A percentile compares a stretch with the other conserved stretches of the same genome.
These are phyloP conservation scores for Capsicum chinense DNA, from an alignment of 257 asterid species.

Conservation along the genomic window DNA sequence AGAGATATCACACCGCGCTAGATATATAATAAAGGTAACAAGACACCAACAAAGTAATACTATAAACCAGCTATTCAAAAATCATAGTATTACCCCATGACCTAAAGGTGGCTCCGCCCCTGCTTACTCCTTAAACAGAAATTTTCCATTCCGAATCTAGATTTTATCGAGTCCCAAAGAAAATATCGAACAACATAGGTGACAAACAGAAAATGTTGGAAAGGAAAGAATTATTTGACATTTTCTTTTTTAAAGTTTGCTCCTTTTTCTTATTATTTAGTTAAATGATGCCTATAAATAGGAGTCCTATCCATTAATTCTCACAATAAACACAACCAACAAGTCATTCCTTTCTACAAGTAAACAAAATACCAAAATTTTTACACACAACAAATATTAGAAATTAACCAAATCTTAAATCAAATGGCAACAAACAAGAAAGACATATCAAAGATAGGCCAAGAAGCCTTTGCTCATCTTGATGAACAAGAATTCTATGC, in stretches of 20 bases:
- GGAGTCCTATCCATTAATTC: neutral
- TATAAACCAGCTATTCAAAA: too few relatives aligned
- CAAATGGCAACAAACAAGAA: slow-evolving; percentile 20
- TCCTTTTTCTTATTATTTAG: neutral
- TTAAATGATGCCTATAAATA: neutral
- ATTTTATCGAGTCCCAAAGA: neutral
- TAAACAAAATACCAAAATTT: neutral
- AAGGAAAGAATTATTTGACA: too few relatives aligned
- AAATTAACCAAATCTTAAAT: neutral
- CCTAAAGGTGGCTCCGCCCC: too few relatives aligned
- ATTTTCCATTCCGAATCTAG: accelerated
- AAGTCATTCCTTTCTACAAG: neutral
- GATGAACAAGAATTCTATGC: neutral
- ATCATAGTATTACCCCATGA: too few relatives aligned
- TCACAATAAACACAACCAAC: neutral
- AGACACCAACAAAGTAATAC: too few relatives aligned
- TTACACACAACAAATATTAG: neutral
- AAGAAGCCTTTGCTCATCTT: slow-evolving; percentile 17
- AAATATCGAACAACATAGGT: neutral
- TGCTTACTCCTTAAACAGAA: neutral
- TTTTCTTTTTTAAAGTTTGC: too few relatives aligned
- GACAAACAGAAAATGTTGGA: neutral
- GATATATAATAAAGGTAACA: too few relatives aligned
- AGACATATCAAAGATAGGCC: slow-evolving; percentile 17
- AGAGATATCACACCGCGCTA: too few relatives aligned